Base-by-base conservation (phyloP, 116 monocot genomes). In the Trichopus zeylanicus region DNA sequence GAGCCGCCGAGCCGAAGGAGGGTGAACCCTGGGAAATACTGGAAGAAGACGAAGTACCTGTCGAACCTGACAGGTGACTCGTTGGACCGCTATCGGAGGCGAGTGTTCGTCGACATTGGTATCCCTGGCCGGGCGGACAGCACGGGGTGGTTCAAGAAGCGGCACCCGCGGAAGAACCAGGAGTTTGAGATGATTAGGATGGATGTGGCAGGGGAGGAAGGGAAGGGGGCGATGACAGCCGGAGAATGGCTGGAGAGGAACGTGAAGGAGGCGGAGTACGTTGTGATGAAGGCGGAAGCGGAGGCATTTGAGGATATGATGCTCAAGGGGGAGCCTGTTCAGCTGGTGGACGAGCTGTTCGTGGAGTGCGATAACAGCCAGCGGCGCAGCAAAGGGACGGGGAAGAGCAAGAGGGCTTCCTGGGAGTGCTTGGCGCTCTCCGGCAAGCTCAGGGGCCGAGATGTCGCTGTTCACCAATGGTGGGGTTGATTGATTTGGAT, bases 381-480 rank as follows among this genome's bases (percentile, higher is more conserved):
- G 31, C 71, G 71, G 80, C 31, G 59, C 63, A 64, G n/a, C n/a
- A n/a, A n/a, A n/a, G n/a, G n/a, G n/a, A n/a, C n/a, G n/a, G n/a
- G n/a, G n/a, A n/a, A 20, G 67, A 62, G 72, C 37, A 49, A 49
- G 56, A 61, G 78, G 19, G 79, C 85, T 25, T 82, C 85, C 53
- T 90, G 90, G 90, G 82, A 82, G 57, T 86, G 86, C 51, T 35
- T 90, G 48, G 75, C 81, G 4, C 70, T 86, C 56, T 86, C 82
- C 37, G 86, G 82, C 13, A 86, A 60, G 62, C 67, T 86, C 46
- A 70, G 68, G 48, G 86, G 82, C 57, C 65, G 66, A 27, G 82
- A 80, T 1, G 75, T 91, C 26, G 82, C 82, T 24, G 86, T 91
- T n/a, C 82, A 91, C 46, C 91, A 85, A 61, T 90, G 90, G 90